Conservation (phyloP, 1,139 yeast genomes). For the Suhomyces chickasaworum region DNA sequence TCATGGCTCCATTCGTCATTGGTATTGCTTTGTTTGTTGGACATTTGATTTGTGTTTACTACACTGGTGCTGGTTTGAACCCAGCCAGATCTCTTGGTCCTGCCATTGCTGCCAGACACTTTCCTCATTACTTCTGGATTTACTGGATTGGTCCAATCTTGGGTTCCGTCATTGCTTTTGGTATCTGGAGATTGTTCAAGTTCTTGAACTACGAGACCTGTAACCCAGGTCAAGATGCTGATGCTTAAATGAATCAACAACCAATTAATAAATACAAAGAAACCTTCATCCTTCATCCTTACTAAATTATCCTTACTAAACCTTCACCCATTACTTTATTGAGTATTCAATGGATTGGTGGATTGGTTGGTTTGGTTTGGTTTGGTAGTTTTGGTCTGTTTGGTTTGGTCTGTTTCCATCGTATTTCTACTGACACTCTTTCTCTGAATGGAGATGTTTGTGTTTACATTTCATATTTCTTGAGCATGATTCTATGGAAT, state of each 20-base stretch:
- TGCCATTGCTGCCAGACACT: conserved; percentile 64
- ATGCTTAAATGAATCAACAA: conserved; percentile 7
- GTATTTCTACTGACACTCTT: neutral
- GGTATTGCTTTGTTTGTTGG: conserved; percentile 83
- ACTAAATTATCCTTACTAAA: too few relatives aligned
- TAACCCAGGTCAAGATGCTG: conserved; percentile 70
- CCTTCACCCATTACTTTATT: neutral
- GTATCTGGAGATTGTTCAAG: conserved; percentile 68
- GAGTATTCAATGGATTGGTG: too few relatives aligned
- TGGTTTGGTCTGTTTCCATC: too few relatives aligned
- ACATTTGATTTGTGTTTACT: conserved; percentile 79
- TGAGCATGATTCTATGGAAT: neutral
- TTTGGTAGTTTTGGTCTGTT: too few relatives aligned
- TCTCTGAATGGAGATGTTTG: neutral
- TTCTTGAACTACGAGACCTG: conserved; percentile 68
- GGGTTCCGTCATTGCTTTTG: conserved; percentile 68
- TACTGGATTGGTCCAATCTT: conserved; percentile 87
- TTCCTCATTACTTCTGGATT: conserved; percentile 88
- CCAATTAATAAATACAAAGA: too few relatives aligned
- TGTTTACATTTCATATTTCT: neutral
- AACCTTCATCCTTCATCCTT: too few relatives aligned
- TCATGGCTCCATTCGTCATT: conserved; percentile 80
- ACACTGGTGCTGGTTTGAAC: conserved; percentile 90
- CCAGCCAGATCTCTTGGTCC: conserved; percentile 93
- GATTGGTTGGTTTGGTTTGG: too few relatives aligned